Base-by-base conservation (phyloP, 2,329 filamentous ascomycete genomes). In the Sclerotinia subarctica region DNA sequence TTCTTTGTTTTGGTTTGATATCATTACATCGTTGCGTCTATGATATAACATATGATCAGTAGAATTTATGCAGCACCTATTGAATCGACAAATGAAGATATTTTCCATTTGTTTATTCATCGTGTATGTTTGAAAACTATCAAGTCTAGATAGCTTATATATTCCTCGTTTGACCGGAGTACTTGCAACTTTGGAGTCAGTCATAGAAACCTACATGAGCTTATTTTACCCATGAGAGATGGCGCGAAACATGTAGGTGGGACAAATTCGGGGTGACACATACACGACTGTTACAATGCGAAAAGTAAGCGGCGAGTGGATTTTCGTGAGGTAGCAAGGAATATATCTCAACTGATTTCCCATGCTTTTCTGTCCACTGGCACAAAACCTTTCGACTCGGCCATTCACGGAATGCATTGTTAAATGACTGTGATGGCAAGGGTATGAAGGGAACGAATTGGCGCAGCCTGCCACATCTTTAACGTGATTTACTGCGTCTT, bases 211-310 rank as follows among this genome's bases (percentile, higher is more conserved):
- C 46, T 51, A 38, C 29, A 38, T 51, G 29, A 32, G 21, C 21
- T 42, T 62, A 13, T 35, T 62, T 4, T 38, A 62, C 8, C 29
- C n/a, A 35, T 35, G 15, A 62, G 6, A 62, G 6, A 62, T 49
- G 49, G 49, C 29, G 44, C 44, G 35, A 62, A 51, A 62, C 29
- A 51, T 51, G 5, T 11, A 38, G 29, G 29, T 51, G 5, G 13
- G 46, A 51, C 58, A 62, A 62, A 35, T 10, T 38, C 58, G 29
- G 58, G 15, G 46, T 62, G 29, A 63, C 59, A 62, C 59, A 63
- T 63, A 56, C 38, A 49, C 59, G 46, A 51, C 17, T 24, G 46
- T 63, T 63, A 26, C 59, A 63, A 26, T 63, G 46, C 59, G 59
- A 52, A 63, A 52, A 63, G 29, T 35, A 35, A 38, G n/a, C 29